phyloP scores from a whole-genome alignment of 352 stramenopile species.

The Pythium grandisporangium region DNA sequence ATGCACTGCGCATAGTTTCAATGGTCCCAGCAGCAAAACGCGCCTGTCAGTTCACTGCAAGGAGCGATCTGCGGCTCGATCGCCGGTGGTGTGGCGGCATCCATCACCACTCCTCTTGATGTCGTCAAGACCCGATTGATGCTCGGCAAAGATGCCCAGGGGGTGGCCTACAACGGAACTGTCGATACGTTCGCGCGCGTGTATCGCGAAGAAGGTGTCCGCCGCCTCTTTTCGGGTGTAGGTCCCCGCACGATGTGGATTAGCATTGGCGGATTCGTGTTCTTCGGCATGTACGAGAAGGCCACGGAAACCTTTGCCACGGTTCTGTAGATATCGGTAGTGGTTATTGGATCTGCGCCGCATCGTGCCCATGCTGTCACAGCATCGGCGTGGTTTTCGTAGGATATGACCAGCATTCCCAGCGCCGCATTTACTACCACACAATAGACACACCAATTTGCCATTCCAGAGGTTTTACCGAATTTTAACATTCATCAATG shows the following conservation, averaged over 20 bases:
- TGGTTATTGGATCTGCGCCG: constrained; percentile 1
- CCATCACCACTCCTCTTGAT: constrained; percentile 98
- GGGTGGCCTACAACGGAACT: constrained; percentile 87
- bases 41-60: constrained; percentile 85
- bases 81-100: constrained; percentile 92
- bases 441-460: no score
- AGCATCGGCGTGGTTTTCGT: no score
- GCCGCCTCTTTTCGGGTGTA: constrained; percentile 91
- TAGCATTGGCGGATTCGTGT: constrained; percentile 99
- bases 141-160: constrained; percentile 93
- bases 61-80: constrained; percentile 93
- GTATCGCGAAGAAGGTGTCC: constrained; percentile 85
- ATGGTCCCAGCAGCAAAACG: constrained; percentile 71
- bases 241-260: constrained; percentile 98
- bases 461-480: no score
- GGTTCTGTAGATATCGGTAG: constrained; percentile 26
- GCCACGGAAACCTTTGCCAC: constrained; percentile 57
- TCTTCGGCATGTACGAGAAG: constrained; percentile 98
- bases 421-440: no score
- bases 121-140: constrained; percentile 99
- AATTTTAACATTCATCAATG: no score
- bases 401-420: no score
- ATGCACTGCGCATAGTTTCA: constrained; percentile 48
- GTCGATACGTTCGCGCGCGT: constrained; percentile 88
- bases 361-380: not conserved